Conservation (phyloP, 352 stramenopile genomes). For the Albugo candida region DNA sequence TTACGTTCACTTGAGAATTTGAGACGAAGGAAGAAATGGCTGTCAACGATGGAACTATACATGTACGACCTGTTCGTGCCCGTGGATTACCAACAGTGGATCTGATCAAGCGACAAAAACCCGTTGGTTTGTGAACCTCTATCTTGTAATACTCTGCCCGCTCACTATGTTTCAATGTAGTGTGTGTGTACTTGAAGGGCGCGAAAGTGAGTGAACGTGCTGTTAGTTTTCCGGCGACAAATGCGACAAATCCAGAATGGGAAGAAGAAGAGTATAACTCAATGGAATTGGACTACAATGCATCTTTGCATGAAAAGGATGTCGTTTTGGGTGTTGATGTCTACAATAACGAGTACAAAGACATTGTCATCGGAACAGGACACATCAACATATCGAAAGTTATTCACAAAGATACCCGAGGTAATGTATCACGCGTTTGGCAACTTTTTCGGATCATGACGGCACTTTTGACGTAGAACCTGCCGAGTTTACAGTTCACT, state of each 20-base stretch:
- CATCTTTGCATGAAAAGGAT: slow-evolving; percentile 22
- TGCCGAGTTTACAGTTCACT: slow-evolving; percentile 20
- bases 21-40: too few species aligned
- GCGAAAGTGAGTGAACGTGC: slow-evolving; percentile 1
- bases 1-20: too few species aligned
- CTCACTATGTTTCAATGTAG: too few species aligned
- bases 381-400: slow-evolving; percentile 26
- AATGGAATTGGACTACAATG: slow-evolving; percentile 68
- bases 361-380: slow-evolving; percentile 53
- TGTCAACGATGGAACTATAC: slow-evolving; percentile 11
- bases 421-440: too few species aligned
- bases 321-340: slow-evolving; percentile 39
- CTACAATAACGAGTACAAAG: slow-evolving; percentile 45
- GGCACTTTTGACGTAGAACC: too few species aligned
- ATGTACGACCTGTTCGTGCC: slow-evolving; percentile 45
- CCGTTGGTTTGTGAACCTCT: slow-evolving; percentile 21
- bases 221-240: neutral
- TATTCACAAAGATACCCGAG: slow-evolving; percentile 16
- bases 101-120: slow-evolving; percentile 65
- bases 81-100: slow-evolving; percentile 48
- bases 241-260: slow-evolving; percentile 27
- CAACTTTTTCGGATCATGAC: too few species aligned
- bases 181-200: neutral
- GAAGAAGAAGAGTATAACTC: slow-evolving; percentile 47
- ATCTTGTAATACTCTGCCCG: too few species aligned